A percentile compares a stretch with the other conserved stretches of the same genome.
phyloP scores from a whole-genome alignment of 2,329 filamentous ascomycete genomes.

The Scedosporium apiospermum region DNA sequence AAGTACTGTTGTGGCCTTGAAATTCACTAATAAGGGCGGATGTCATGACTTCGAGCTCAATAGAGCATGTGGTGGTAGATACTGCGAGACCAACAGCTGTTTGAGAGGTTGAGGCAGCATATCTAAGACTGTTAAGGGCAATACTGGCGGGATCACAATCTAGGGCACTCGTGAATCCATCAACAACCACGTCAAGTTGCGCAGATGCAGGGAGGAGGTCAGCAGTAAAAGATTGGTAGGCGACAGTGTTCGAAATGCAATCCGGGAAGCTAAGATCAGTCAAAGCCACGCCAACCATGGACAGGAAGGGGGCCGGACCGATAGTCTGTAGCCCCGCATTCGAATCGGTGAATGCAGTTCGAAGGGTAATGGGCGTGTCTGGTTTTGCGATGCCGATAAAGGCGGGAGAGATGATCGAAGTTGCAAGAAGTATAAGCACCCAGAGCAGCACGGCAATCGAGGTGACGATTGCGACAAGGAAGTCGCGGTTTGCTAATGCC shows the following conservation, averaged over 20 bases:
- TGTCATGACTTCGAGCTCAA: not conserved
- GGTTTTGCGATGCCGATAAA: conserved; percentile 16
- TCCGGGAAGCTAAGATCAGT: conserved; percentile 20
- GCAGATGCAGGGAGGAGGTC: conserved; percentile 13
- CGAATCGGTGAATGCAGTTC: conserved; percentile 19
- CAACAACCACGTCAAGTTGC: conserved; percentile 20
- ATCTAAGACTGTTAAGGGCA: conserved; percentile 15
- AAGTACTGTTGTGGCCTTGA: not conserved
- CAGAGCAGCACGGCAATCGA: conserved; percentile 21
- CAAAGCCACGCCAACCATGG: conserved; percentile 16
- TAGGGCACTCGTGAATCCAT: conserved; percentile 22
- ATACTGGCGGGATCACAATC: conserved; percentile 20
- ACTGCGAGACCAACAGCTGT: conserved; percentile 15
- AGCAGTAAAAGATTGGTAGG: conserved; percentile 23
- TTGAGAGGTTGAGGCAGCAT: conserved; percentile 1
- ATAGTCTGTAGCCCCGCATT: conserved; percentile 14
- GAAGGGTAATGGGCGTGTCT: conserved; percentile 15
- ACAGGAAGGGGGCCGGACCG: conserved; percentile 20
- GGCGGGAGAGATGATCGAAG: conserved; percentile 24
- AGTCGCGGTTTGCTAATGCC: conserved; percentile 23
- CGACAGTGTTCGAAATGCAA: conserved; percentile 21
- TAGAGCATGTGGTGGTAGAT: conserved; percentile 11
- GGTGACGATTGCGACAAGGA: conserved; percentile 19
- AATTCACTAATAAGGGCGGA: not conserved
- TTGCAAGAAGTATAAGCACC: conserved; percentile 23